phyloP scores from a whole-genome alignment of 257 asterid species.

The Cinchona pubescens region DNA sequence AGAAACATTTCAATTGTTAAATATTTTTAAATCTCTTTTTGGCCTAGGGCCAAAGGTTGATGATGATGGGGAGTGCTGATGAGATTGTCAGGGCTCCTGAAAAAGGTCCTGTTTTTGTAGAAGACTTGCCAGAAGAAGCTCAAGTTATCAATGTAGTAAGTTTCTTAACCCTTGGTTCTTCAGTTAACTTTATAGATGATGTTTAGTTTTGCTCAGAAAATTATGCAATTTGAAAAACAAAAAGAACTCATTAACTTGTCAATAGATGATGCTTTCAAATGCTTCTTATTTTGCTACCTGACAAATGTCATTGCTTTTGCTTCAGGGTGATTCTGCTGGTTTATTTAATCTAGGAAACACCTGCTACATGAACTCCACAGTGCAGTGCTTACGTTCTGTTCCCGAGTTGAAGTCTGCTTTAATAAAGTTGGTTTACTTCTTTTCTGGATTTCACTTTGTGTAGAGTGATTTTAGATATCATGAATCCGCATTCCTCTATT shows the following conservation, averaged over 20 bases:
- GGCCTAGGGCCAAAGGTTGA: slow-evolving; percentile 94
- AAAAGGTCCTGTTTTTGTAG: slow-evolving; percentile 83
- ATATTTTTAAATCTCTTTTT: slow-evolving; percentile 24
- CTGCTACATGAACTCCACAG: slow-evolving; percentile 97
- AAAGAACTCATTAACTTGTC: slow-evolving; percentile 3
- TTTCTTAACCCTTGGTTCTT: slow-evolving; percentile 16
- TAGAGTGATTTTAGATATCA: slow-evolving; percentile 9
- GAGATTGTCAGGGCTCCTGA: slow-evolving; percentile 98
- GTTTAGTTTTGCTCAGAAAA: not conserved
- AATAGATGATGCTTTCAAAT: not conserved
- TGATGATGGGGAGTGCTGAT: slow-evolving; percentile 99
- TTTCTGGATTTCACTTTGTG: slow-evolving; percentile 7
- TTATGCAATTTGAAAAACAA: not conserved
- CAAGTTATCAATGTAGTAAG: slow-evolving; percentile 68
- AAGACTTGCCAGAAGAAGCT: slow-evolving; percentile 98
- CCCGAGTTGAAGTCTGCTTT: slow-evolving; percentile 92
- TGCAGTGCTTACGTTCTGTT: slow-evolving; percentile 93
- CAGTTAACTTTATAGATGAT: not conserved
- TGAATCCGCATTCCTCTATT: slow-evolving; percentile 4
- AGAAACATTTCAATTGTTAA: slow-evolving; percentile 9
- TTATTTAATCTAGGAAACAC: slow-evolving; percentile 89
- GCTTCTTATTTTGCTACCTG: not conserved
- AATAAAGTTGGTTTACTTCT: slow-evolving; percentile 50
- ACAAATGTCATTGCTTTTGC: slow-evolving; percentile 11
- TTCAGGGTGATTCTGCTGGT: slow-evolving; percentile 97